phyloP scores from a whole-genome alignment of 2,329 filamentous ascomycete genomes.

The Hirsutella minnesotensis region DNA sequence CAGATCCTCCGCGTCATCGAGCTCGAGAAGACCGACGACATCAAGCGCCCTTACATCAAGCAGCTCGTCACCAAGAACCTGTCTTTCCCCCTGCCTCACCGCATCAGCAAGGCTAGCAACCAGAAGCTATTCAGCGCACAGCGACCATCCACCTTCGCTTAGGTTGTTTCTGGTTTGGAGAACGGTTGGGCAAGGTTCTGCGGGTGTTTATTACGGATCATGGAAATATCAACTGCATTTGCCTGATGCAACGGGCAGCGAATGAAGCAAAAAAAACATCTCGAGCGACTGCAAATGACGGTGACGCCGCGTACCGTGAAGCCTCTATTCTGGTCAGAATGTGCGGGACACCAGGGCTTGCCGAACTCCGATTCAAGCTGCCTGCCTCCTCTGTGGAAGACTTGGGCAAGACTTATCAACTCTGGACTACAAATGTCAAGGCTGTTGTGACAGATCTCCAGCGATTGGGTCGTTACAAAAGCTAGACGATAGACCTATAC shows the following conservation, averaged over 20 bases:
- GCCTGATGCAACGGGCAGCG: slow-evolving; percentile 36
- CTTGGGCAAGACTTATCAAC: no score
- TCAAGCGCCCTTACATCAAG: slow-evolving; percentile 99
- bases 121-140: slow-evolving; percentile 89
- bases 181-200: slow-evolving; percentile 41
- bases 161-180: slow-evolving; percentile 47
- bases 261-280: slow-evolving; percentile 26
- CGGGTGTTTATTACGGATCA: slow-evolving; percentile 51
- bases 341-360: no score
- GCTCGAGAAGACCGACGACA: slow-evolving; percentile 83
- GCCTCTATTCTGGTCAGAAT: no score
- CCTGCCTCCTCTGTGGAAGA: no score
- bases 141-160: slow-evolving; percentile 97
- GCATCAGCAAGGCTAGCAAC: slow-evolving; percentile 68
- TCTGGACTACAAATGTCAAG: no score
- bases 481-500: no score
- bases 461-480: no score
- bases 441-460: no score
- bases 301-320: neutral
- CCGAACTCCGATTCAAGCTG: no score
- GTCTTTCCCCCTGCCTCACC: slow-evolving; percentile 98
- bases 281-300: neutral
- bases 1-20: slow-evolving; percentile 98
- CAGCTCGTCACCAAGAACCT: slow-evolving; percentile 92
- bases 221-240: slow-evolving; percentile 49